These are phyloP conservation scores for Saccharomyces pastorianus DNA, from an alignment of 1,139 yeast species.

Conservation along the genomic window DNA sequence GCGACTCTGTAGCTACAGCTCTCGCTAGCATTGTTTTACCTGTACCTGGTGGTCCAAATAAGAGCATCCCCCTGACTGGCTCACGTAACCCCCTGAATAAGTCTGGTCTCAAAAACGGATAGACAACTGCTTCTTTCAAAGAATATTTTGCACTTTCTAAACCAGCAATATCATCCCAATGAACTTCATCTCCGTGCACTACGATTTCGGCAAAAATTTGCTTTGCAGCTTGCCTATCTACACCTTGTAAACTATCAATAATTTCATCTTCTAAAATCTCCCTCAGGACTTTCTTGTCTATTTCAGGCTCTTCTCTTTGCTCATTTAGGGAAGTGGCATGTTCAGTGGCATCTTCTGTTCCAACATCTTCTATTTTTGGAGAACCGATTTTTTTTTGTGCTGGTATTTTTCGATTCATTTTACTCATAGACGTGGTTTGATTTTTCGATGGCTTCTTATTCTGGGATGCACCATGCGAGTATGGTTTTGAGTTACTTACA, in stretches of 20 bases:
- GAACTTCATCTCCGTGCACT: constrained; percentile 89
- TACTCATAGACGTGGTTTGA: not conserved
- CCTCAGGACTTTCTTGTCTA: constrained; percentile 10
- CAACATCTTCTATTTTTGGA: constrained; percentile 4
- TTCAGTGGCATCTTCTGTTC: constrained; percentile 17
- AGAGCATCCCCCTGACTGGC: constrained; percentile 91
- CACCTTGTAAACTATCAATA: constrained; percentile 35
- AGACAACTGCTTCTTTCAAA: constrained; percentile 90
- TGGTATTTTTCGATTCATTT: constrained; percentile 1
- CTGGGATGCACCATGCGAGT: not conserved
- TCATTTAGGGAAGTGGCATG: constrained; percentile 27
- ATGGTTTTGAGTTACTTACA: not conserved
- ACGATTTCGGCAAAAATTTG: constrained; percentile 89
- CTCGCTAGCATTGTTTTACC: constrained; percentile 97
- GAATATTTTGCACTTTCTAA: constrained; percentile 83
- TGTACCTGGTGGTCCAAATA: constrained; percentile 98
- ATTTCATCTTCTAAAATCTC: constrained; percentile 34
- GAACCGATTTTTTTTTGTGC: constrained; percentile 2
- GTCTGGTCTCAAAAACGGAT: constrained; percentile 92
- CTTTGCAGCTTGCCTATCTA: constrained; percentile 63
- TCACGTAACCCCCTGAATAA: constrained; percentile 84
- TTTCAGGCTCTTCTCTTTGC: constrained; percentile 11
- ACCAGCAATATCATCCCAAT: constrained; percentile 96
- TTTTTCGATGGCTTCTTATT: not conserved
- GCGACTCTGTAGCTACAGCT: constrained; percentile 95